Base-by-base conservation (phyloP, 768 basidiomycete genomes). In the Vishniacozyma victoriae region DNA sequence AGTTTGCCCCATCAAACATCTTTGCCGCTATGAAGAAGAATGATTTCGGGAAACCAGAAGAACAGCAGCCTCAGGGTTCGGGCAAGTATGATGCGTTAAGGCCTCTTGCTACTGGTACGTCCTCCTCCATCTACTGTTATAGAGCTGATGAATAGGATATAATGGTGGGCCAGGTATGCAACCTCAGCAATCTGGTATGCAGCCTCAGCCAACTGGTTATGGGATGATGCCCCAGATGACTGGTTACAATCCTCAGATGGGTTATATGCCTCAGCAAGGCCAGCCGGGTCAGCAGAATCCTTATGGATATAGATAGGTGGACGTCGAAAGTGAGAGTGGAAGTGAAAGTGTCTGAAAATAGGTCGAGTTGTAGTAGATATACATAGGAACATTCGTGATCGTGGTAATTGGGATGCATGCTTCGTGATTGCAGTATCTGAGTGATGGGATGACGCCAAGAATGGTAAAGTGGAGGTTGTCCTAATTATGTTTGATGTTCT, bases 1-100 rank as follows among this genome's bases (percentile, higher is more conserved):
- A 72, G 45, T 74, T 73, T 56, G 68, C 72, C 6, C 75, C 76
- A 11, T 54, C 66, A 24, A 75, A 73, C 51, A 73, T 76, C 44
- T 76, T 76, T 48, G 73, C 73, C 9, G 62, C 69, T 19, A 76
- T 76, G 76, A 74, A 74, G 61, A 66, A 59, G 31, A 46, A 51
- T 9, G 67, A 72, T 44, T 71, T 70, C 50, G 68, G 60, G 0
- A 67, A 67, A 45, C 67, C 62, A 5, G 67, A 68, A 46, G 70
- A 69, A 19, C 62, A 61, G 43, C 59, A 62, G 20, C 60, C 68
- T 14, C 74, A 75, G 54, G 50, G 57, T n/a, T 38, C 37, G 69
- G 68, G 63, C 50, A 71, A 71, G 57, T 74, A 75, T 54, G 72
- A 75, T 46, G 72, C 74, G 0, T 59, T 75, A 2, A 46, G 74